phyloP scores from a whole-genome alignment of 2,329 filamentous ascomycete species.

The Venturia carpophila region DNA sequence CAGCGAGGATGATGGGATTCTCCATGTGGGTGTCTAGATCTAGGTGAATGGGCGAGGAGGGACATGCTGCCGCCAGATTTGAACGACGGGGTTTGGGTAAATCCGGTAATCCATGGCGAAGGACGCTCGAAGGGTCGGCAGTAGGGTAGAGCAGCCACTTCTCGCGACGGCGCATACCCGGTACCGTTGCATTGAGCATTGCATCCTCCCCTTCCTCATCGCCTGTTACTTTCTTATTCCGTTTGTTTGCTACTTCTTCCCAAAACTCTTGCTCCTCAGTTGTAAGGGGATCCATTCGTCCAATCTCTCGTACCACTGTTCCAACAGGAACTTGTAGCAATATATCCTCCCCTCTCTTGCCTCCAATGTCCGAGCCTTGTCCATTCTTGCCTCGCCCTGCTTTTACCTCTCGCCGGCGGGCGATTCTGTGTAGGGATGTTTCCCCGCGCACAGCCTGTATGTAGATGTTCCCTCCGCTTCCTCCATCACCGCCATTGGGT shows the following conservation, averaged over 20 bases:
- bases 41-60: conserved; percentile 57
- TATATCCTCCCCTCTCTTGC: conserved; percentile 76
- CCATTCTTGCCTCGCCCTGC: conserved; percentile 71
- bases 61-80: conserved; percentile 58
- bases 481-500: conserved; percentile 90
- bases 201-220: conserved; percentile 19
- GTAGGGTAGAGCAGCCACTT: conserved; percentile 81
- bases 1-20: conserved; percentile 74
- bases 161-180: conserved; percentile 36
- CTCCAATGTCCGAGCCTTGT: conserved; percentile 63
- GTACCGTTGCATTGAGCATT: not conserved
- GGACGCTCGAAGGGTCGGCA: conserved; percentile 60
- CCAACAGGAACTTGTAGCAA: conserved; percentile 87
- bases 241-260: conserved; percentile 19
- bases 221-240: conserved; percentile 26
- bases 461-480: conserved; percentile 83
- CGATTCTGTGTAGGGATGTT: conserved; percentile 87
- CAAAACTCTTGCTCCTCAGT: conserved; percentile 48
- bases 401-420: conserved; percentile 64
- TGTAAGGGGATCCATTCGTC: conserved; percentile 65
- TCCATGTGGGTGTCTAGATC: conserved; percentile 62
- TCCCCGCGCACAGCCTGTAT: conserved; percentile 89
- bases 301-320: conserved; percentile 78
- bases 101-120: conserved; percentile 49
- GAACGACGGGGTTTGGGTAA: conserved; percentile 50